A percentile compares a stretch with the other conserved stretches of the same genome.
Conservation (phyloP, 1,284 basidiomycete genomes). For the Athelia psychrophila region DNA sequence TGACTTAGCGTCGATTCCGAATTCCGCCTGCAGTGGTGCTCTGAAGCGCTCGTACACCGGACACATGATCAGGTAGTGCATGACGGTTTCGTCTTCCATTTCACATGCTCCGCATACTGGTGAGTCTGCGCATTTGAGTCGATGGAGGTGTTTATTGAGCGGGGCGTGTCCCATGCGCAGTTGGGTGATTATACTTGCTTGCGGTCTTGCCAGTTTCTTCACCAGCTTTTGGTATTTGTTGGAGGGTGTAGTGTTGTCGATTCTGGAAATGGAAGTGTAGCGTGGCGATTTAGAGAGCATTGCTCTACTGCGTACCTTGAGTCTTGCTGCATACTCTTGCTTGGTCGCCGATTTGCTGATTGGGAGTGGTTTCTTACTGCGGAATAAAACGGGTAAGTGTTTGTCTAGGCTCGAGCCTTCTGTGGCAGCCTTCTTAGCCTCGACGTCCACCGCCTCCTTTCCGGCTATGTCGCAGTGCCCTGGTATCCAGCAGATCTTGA, state of each 20-base stretch:
- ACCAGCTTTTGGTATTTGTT: slow-evolving; percentile 3
- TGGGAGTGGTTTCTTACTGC: neutral
- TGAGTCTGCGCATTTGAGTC: slow-evolving; percentile 10
- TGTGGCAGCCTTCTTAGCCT: too few relatives aligned
- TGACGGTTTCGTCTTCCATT: slow-evolving; percentile 5
- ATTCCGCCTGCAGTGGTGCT: neutral
- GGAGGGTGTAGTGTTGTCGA: neutral
- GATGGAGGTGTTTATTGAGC: slow-evolving; percentile 14
- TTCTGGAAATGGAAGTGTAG: neutral
- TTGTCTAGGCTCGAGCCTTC: too few relatives aligned
- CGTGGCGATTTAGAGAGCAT: neutral
- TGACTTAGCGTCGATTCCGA: neutral
- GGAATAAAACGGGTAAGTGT: too few relatives aligned
- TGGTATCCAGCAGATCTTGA: too few relatives aligned
- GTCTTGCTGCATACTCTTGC: neutral
- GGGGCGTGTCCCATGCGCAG: too few relatives aligned
- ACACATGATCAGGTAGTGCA: neutral
- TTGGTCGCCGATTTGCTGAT: neutral
- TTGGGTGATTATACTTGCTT: slow-evolving; percentile 14
- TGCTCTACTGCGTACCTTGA: neutral
- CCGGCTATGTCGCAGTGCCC: too few relatives aligned
- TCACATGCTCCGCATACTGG: slow-evolving; percentile 15
- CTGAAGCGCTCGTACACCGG: neutral
- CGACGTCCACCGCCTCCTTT: too few relatives aligned
- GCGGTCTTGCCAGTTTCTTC: slow-evolving; percentile 4